Evolutionary conservation across 257 asterid genomes (phyloP).

Genomic region (Leonotis leonurus): DNA sequence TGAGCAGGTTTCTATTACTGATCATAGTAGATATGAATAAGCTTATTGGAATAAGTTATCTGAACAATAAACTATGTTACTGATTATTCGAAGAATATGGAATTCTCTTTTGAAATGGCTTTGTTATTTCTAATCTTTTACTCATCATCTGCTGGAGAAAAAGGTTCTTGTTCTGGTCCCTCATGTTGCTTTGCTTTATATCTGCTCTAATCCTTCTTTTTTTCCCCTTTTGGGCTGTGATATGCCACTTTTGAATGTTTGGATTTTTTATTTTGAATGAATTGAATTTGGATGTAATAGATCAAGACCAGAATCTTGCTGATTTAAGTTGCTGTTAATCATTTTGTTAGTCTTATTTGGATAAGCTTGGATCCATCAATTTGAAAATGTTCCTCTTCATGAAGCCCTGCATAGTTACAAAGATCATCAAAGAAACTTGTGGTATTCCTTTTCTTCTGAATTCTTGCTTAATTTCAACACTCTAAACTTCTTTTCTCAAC

Average conservation of each 20-base stretch:
- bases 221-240: too few species aligned
- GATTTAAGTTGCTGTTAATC: background rate
- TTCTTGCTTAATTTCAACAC: background rate
- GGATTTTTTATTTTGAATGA: too few species aligned
- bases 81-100: constrained; percentile 2
- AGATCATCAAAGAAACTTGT: background rate
- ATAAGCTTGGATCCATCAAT: background rate
- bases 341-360: background rate
- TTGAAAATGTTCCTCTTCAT: background rate
- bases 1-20: constrained; percentile 18
- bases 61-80: constrained; percentile 18
- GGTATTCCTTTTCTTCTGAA: background rate
- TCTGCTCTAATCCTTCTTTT: too few species aligned
- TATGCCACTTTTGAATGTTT: too few species aligned
- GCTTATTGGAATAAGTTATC: constrained; percentile 31
- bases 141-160: background rate
- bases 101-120: background rate
- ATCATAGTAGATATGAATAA: constrained; percentile 26
- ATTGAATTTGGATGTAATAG: background rate
- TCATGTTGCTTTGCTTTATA: constrained; percentile 9
- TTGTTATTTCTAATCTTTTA: too few species aligned
- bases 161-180: constrained; percentile 18
- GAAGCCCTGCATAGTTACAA: background rate
- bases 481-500: background rate
- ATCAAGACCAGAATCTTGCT: background rate